Evolutionary conservation across 805 yeast genomes (phyloP), one percentile per base, ranked within the genome.

Genomic region (Starmerella riodocensis): DNA sequence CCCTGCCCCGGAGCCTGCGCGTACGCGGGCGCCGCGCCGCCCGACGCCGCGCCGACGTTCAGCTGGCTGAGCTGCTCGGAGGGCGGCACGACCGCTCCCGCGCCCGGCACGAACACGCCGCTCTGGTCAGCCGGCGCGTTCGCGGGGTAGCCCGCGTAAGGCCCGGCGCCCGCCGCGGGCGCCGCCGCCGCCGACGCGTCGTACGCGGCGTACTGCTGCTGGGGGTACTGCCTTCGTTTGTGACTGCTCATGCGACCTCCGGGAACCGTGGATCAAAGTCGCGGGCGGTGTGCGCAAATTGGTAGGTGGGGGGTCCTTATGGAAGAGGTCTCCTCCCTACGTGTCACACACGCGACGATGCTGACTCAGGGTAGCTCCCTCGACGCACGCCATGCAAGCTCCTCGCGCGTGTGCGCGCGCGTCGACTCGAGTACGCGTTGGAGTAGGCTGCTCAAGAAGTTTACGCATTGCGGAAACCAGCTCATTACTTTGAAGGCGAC

Each of bases 191-290:
- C 53, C 11, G 54, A 52, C n/a, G 53, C 52, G 8, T 50, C 53
- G 34, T 51, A 53, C 41, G 58, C 62, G 34, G 58, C 57, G 50
- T 60, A 62, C 57, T 67, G 73, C 47, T 64, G 67, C 47, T 61
- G 58, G 32, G 75, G 72, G 49, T 70, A 70, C 34, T 60, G 65
- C 46, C 75, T 66, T 47, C 69, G 64, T 52, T 54, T 65, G 32
- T 46, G 47, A 32, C 48, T 38, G 40, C 50, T 46, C 50, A 46
- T 46, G 11, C n/a, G 19, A 19, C 6, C 5, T 6, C n/a, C 16
- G 25, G 5, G 19, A 13, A 20, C 16, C 19, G n/a, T 56, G 9
- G n/a, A n/a, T n/a, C n/a, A n/a, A n/a, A n/a, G n/a, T n/a, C n/a
- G n/a, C n/a, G n/a, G n/a, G n/a, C n/a, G n/a, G n/a, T n/a, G n/a